Evolutionary conservation across 345 rosid genomes (phyloP), one percentile per base, ranked within the genome.

Genomic region (Erodium maritimum): DNA sequence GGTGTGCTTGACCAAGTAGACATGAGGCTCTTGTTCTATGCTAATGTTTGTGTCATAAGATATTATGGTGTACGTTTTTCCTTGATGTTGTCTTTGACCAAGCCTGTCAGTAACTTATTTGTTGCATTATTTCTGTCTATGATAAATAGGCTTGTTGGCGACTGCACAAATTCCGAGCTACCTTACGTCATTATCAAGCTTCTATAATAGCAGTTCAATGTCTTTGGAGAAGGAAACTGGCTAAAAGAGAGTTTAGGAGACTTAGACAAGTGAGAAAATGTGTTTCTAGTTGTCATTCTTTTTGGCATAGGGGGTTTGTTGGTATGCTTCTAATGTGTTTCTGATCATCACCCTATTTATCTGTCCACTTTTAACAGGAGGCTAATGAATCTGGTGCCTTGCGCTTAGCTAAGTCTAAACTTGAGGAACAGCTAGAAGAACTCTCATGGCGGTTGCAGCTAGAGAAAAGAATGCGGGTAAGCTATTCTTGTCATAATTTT

Each of bases 311-410:
- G 46, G 14, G 10, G 11, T 5, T 61, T 14, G 25, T 62, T 22
- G 50, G 17, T 46, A 19, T 57, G 1, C 21, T 22, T 54, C 23
- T 16, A 5, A 58, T 37, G 52, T 21, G 61, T 61, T 65, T 54
- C 51, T 42, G 10, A 21, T 20, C 4, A 21, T 59, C 52, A 54
- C 6, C 20, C 53, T 12, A 21, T 21, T 17, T 50, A 37, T 58
- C 6, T 19, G 19, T 73, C 51, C 63, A 19, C 50, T 53, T n/a
- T 67, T 60, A 70, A 58, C 83, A 89, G 95, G 91, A 77, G 72
- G 96, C 96, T 69, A 86, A 83, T 77, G 99, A 89, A 82, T 61
- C 95, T 14, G 96, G 99, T 71, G 99, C 96, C 25, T 71, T 89
- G 75, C 95, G 89, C 23, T 67, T 85, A 73, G 99, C 96, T 25